A percentile compares a stretch with the other conserved stretches of the same genome.
Evolutionary conservation across 169 alveolate species (phyloP).

Genomic region (Plasmodium berghei): DNA sequence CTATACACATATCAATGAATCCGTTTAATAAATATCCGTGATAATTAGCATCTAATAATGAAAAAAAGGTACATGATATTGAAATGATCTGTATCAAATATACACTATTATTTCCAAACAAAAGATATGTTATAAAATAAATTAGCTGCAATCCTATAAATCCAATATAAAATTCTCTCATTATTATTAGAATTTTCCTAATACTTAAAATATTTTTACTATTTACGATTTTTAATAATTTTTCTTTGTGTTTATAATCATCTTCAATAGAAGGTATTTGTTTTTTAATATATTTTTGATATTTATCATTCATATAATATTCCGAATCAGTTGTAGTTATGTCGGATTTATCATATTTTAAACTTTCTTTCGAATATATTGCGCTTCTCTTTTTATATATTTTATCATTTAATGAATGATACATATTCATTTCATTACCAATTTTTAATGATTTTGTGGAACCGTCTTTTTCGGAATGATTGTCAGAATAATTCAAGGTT

Average conservation of each 20-base stretch:
- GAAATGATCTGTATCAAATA: slow-evolving; percentile 66
- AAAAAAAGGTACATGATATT: slow-evolving; percentile 66
- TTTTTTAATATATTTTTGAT: slow-evolving; percentile 38
- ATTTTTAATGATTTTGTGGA: slow-evolving; percentile 10
- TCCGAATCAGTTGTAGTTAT: slow-evolving; percentile 76
- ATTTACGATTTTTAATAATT: slow-evolving; percentile 51
- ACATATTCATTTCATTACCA: slow-evolving; percentile 13
- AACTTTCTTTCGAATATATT: neutral
- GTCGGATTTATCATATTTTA: slow-evolving; percentile 31
- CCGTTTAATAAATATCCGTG: slow-evolving; percentile 75
- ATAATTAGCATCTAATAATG: slow-evolving; percentile 69
- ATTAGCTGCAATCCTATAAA: slow-evolving; percentile 72
- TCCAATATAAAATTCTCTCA: slow-evolving; percentile 75
- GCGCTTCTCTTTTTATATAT: slow-evolving; percentile 13
- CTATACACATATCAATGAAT: slow-evolving; percentile 62
- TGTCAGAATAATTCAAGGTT: too few relatives aligned
- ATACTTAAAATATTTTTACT: slow-evolving; percentile 65
- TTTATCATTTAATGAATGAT: slow-evolving; percentile 35
- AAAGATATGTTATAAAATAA: slow-evolving; percentile 68
- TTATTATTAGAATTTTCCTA: slow-evolving; percentile 51
- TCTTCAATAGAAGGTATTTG: slow-evolving; percentile 20
- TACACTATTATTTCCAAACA: slow-evolving; percentile 63
- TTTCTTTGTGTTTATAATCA: slow-evolving; percentile 29
- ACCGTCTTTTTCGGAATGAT: too few relatives aligned
- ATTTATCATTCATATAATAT: slow-evolving; percentile 44